phyloP scores from a whole-genome alignment of 2,329 filamentous ascomycete genomes.

The Incumbomyces delicatus region DNA sequence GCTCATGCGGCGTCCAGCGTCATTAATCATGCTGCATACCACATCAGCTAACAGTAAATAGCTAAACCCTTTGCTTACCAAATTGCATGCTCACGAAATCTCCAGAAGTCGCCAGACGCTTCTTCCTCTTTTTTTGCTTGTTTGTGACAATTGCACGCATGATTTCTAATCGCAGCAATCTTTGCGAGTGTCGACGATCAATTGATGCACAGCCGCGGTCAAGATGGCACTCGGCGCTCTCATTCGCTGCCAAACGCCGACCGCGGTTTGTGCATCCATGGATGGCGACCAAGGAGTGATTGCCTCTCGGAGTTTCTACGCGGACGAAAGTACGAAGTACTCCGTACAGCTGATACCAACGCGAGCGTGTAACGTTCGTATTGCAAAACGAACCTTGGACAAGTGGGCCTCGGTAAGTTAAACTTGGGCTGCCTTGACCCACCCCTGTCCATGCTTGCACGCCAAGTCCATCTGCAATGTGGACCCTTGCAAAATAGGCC shows the following conservation, averaged over 20 bases:
- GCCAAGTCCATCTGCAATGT: background rate
- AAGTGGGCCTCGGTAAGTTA: background rate
- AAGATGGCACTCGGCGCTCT: background rate
- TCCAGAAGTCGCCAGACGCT: too few species aligned
- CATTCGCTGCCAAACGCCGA: background rate
- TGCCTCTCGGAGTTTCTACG: background rate
- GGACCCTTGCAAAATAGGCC: background rate
- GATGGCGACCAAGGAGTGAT: background rate
- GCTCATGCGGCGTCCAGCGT: too few species aligned
- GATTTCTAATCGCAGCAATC: too few species aligned
- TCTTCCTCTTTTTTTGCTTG: too few species aligned
- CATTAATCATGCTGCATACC: too few species aligned
- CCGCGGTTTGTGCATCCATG: background rate
- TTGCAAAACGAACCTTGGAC: background rate
- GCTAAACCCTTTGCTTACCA: too few species aligned
- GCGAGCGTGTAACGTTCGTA: background rate
- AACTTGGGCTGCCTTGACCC: background rate
- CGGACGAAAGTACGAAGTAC: background rate
- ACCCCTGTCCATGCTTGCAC: background rate
- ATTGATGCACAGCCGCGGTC: background rate
- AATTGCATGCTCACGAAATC: too few species aligned
- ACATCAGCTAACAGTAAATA: too few species aligned
- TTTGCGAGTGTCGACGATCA: background rate
- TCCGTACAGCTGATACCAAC: conserved; percentile 1
- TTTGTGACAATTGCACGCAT: too few species aligned